These are phyloP conservation scores for Lepraria neglecta DNA, from an alignment of 495 filamentous ascomycete genomes.

Conservation along the genomic window DNA sequence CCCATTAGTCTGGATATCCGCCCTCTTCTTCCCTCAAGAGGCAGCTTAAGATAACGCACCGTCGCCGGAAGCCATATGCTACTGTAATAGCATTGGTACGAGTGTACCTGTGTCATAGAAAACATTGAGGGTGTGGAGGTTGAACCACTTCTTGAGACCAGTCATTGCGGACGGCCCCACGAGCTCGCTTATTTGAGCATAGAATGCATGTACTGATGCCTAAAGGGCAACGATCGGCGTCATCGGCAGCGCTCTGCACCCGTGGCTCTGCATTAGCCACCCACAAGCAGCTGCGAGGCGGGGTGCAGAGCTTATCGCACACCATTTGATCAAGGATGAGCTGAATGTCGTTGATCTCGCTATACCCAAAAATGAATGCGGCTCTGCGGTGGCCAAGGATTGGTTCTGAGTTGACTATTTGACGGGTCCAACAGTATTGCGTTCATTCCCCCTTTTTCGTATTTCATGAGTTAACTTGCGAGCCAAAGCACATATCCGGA, in stretches of 20 bases:
- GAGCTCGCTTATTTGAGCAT: not conserved
- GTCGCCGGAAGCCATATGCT: not conserved
- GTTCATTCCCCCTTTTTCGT: not conserved
- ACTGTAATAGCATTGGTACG: too few relatives aligned
- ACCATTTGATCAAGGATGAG: not conserved
- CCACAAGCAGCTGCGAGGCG: slow-evolving; percentile 3
- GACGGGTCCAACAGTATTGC: not conserved
- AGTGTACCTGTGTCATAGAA: too few relatives aligned
- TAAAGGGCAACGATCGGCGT: slow-evolving; percentile 7
- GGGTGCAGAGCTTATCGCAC: not conserved
- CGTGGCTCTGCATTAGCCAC: slow-evolving; percentile 2
- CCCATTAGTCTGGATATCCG: slow-evolving; percentile 7
- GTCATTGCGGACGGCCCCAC: not conserved
- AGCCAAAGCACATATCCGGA: not conserved
- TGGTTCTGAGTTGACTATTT: not conserved
- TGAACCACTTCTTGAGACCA: too few relatives aligned
- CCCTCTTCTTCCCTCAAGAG: not conserved
- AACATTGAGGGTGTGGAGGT: too few relatives aligned
- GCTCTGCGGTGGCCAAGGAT: not conserved
- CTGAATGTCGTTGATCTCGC: not conserved
- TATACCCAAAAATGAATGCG: not conserved
- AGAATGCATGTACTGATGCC: not conserved
- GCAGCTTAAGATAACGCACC: not conserved
- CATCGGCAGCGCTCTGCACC: slow-evolving; percentile 2
- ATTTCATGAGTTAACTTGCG: not conserved